phyloP scores from a whole-genome alignment of 768 basidiomycete species.

The Phlegmacium glaucopus region DNA sequence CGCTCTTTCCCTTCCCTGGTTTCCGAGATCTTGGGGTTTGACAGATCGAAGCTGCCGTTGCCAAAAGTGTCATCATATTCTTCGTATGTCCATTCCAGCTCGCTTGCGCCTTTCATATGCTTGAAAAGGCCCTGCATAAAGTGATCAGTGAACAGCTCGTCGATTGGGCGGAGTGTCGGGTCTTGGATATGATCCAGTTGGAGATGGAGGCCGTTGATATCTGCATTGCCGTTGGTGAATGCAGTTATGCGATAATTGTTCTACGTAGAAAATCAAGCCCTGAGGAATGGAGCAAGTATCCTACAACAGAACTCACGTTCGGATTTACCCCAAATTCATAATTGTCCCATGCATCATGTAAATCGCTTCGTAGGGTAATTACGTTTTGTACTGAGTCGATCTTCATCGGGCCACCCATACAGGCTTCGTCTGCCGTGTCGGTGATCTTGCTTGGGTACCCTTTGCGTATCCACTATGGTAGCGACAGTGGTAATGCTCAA shows the following conservation, averaged over 20 bases:
- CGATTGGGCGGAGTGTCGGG: slow-evolving; percentile 25
- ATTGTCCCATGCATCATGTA: slow-evolving; percentile 17
- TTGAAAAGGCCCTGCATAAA: slow-evolving; percentile 31
- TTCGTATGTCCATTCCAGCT: too few relatives aligned
- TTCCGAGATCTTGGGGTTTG: too few relatives aligned
- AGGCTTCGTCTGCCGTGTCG: too few relatives aligned
- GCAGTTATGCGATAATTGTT: slow-evolving; percentile 24
- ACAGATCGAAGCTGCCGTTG: background rate
- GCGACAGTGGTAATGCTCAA: too few relatives aligned
- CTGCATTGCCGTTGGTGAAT: slow-evolving; percentile 22
- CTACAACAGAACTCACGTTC: slow-evolving; percentile 11
- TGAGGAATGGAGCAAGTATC: background rate
- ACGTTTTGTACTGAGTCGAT: slow-evolving; percentile 20
- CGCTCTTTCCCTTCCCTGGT: too few relatives aligned
- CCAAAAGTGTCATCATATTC: slow-evolving; percentile 17
- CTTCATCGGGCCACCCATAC: too few relatives aligned
- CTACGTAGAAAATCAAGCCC: slow-evolving; percentile 11
- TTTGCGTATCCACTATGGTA: too few relatives aligned
- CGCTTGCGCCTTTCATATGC: slow-evolving; percentile 31
- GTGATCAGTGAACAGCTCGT: slow-evolving; percentile 28
- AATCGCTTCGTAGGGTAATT: slow-evolving; percentile 15
- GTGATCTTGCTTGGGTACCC: too few relatives aligned
- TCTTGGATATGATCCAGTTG: slow-evolving; percentile 26
- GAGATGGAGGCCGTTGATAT: slow-evolving; percentile 20
- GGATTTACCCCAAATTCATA: slow-evolving; percentile 21